These are phyloP conservation scores for Colletotrichum viniferum DNA, from an alignment of 2,329 filamentous ascomycete genomes.

Conservation along the genomic window DNA sequence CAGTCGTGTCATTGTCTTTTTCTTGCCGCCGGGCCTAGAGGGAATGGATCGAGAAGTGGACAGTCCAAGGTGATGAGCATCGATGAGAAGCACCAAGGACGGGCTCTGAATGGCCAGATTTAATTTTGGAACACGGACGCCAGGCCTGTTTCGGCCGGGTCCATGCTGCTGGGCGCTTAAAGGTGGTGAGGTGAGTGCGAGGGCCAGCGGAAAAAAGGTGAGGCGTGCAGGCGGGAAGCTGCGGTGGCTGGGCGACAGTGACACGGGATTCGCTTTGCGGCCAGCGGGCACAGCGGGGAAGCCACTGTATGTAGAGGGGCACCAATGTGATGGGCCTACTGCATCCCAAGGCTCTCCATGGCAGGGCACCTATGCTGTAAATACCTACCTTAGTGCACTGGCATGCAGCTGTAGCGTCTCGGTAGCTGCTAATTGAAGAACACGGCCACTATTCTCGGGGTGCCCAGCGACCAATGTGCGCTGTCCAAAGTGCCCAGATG, in stretches of 20 bases:
- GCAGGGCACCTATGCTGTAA: neutral
- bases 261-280: neutral
- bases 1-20: neutral
- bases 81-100: neutral
- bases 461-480: neutral
- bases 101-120: constrained; percentile 5
- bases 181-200: neutral
- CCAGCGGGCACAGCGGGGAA: neutral
- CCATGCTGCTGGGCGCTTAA: constrained; percentile 20
- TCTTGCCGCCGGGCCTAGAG: constrained; percentile 7
- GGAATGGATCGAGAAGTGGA: constrained; percentile 11
- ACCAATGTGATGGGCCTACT: neutral
- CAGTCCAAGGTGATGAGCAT: constrained; percentile 9
- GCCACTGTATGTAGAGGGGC: neutral
- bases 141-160: constrained; percentile 10
- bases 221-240: neutral
- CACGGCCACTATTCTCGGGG: neutral
- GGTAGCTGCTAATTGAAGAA: neutral
- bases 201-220: neutral
- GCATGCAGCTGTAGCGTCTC: neutral
- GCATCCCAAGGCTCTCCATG: neutral
- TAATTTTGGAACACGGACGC: constrained; percentile 17
- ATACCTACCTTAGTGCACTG: neutral
- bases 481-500: neutral
- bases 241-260: neutral